phyloP scores from a whole-genome alignment of 345 rosid species.

The Moricandia arvensis region DNA sequence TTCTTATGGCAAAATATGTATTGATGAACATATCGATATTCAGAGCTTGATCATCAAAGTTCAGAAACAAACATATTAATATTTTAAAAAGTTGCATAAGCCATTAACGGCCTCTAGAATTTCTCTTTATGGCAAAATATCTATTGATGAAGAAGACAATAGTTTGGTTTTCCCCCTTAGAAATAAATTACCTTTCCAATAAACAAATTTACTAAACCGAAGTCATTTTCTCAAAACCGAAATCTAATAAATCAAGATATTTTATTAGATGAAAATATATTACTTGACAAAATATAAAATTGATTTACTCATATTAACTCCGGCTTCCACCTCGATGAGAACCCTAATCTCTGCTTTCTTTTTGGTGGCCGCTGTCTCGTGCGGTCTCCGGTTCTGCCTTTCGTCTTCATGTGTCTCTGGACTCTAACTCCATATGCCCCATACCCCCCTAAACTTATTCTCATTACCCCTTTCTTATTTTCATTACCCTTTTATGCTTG shows the following conservation, averaged over 20 bases:
- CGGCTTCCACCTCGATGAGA: too few species aligned
- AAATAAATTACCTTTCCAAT: background rate
- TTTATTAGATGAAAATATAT: background rate
- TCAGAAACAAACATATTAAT: too few species aligned
- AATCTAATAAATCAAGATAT: background rate
- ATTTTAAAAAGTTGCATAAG: background rate
- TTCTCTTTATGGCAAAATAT: background rate
- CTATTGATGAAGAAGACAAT: background rate
- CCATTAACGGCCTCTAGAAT: background rate
- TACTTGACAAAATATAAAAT: background rate
- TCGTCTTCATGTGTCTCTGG: too few species aligned
- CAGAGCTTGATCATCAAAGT: too few species aligned
- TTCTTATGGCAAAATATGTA: too few species aligned
- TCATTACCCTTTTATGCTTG: too few species aligned
- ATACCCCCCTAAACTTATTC: too few species aligned
- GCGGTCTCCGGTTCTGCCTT: background rate
- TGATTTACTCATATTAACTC: too few species aligned
- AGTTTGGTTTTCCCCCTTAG: background rate
- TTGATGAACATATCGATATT: too few species aligned
- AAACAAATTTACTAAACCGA: background rate
- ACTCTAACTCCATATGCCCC: too few species aligned
- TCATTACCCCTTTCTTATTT: too few species aligned
- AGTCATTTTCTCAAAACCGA: background rate
- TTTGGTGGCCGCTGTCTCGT: background rate
- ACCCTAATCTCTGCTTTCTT: too few species aligned